Evolutionary conservation across 495 filamentous ascomycete genomes (phyloP).

Genomic region (Trichoderma asperelloides): DNA sequence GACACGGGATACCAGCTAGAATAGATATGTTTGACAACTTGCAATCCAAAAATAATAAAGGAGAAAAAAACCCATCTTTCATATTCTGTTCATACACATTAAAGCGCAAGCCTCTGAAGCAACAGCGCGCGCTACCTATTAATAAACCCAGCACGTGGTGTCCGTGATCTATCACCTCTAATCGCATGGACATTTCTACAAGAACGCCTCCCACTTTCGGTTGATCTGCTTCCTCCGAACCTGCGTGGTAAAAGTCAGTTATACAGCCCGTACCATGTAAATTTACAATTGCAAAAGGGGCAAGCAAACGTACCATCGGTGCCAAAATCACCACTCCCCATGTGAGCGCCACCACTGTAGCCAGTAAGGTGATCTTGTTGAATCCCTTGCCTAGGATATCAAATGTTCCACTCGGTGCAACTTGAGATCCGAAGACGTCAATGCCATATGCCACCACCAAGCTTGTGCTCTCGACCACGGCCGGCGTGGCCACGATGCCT

Average conservation of each 20-base stretch:
- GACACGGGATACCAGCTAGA: not conserved
- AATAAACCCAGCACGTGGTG: not conserved
- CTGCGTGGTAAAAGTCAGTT: constrained; percentile 16
- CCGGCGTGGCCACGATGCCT: constrained; percentile 61
- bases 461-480: constrained; percentile 85
- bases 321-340: constrained; percentile 66
- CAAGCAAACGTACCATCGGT: constrained; percentile 70
- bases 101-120: not conserved
- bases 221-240: constrained; percentile 34
- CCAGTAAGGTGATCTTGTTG: constrained; percentile 73
- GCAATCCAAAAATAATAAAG: not conserved
- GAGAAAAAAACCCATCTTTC: not conserved
- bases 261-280: too few species aligned
- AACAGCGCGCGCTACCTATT: not conserved
- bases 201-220: constrained; percentile 22
- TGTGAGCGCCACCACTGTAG: constrained; percentile 69
- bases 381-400: constrained; percentile 91
- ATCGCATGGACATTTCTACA: constrained; percentile 7
- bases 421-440: constrained; percentile 80
- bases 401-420: constrained; percentile 77
- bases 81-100: not conserved
- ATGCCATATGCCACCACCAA: constrained; percentile 82
- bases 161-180: not conserved
- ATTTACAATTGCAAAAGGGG: not conserved
- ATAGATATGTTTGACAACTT: not conserved